phyloP scores from a whole-genome alignment of 1,139 yeast species.

The Magnusiomyces sp. region DNA sequence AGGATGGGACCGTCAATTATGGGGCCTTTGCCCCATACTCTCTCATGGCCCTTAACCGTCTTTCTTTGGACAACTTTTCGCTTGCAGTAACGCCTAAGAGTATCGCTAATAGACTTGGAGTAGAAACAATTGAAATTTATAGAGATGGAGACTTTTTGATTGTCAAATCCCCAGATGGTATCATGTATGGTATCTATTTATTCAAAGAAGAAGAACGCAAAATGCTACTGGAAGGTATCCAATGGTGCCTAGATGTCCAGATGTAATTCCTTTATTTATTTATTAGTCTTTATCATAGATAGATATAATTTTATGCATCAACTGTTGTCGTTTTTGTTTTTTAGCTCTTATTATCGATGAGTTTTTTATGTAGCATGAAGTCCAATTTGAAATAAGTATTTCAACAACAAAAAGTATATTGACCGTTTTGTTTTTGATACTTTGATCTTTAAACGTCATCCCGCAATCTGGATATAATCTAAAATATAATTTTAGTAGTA shows the following conservation, averaged over 20 bases:
- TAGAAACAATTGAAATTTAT: slow-evolving; percentile 62
- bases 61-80: slow-evolving; percentile 67
- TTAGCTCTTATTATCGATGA: too few relatives aligned
- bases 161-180: slow-evolving; percentile 65
- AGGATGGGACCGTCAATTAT: slow-evolving; percentile 19
- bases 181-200: slow-evolving; percentile 84
- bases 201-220: slow-evolving; percentile 69
- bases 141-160: slow-evolving; percentile 74
- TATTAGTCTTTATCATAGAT: too few relatives aligned
- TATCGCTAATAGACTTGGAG: slow-evolving; percentile 34
- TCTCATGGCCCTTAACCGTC: slow-evolving; percentile 65
- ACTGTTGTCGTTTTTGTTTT: too few relatives aligned
- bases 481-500: too few relatives aligned
- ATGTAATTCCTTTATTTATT: too few relatives aligned
- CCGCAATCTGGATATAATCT: too few relatives aligned
- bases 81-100: slow-evolving; percentile 65
- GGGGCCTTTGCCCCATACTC: slow-evolving; percentile 48
- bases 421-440: too few relatives aligned
- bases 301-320: too few relatives aligned
- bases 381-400: too few relatives aligned
- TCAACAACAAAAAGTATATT: too few relatives aligned
- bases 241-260: slow-evolving; percentile 33
- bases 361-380: too few relatives aligned
- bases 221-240: slow-evolving; percentile 49
- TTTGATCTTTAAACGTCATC: too few relatives aligned